phyloP scores from a whole-genome alignment of 1,284 basidiomycete species.

The Cutaneotrichosporon cutaneum region DNA sequence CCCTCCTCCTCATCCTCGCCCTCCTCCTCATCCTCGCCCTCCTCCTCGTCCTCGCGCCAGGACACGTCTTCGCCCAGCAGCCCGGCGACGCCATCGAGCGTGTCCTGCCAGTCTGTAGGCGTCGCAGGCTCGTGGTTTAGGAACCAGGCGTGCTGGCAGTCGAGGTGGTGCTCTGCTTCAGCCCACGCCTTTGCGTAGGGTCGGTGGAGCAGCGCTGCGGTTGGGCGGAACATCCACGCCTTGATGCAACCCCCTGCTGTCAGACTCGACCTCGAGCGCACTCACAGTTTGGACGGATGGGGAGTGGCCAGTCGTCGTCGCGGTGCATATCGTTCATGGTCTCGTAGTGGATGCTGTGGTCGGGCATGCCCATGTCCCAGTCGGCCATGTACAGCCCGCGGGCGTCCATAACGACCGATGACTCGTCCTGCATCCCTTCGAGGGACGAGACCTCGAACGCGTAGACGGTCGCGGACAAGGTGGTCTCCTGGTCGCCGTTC shows the following conservation, averaged over 20 bases:
- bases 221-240: conserved; percentile 11
- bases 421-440: neutral
- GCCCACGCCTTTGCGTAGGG: neutral
- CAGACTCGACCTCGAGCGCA: neutral
- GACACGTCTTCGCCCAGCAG: neutral
- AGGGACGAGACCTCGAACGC: conserved; percentile 12
- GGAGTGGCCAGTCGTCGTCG: neutral
- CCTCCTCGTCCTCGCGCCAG: neutral
- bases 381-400: conserved; percentile 17
- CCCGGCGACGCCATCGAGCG: neutral
- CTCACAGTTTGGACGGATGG: conserved; percentile 17
- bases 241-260: conserved; percentile 15
- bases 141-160: neutral
- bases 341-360: neutral
- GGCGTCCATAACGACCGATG: conserved; percentile 12
- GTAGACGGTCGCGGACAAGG: neutral
- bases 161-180: neutral
- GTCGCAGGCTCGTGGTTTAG: neutral
- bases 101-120: neutral
- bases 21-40: neutral
- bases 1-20: neutral
- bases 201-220: conserved; percentile 4
- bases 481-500: neutral
- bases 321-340: neutral
- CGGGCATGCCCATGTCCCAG: conserved; percentile 17